These are phyloP conservation scores for Cladosporium sp. DNA, from an alignment of 2,329 filamentous ascomycete species.

Conservation along the genomic window DNA sequence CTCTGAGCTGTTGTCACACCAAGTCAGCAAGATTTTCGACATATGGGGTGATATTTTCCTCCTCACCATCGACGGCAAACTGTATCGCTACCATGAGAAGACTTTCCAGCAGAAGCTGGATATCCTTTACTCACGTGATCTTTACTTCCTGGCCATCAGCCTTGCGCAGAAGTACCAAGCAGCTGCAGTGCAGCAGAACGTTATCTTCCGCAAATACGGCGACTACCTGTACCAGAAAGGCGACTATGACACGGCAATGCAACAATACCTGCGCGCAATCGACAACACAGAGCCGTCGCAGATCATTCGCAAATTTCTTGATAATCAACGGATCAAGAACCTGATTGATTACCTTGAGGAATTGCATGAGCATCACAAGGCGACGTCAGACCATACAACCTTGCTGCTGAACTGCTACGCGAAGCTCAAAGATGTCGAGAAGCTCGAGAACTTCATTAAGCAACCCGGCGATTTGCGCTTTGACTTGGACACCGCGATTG, in stretches of 20 bases:
- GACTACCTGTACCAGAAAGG: conserved; percentile 93
- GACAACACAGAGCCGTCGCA: conserved; percentile 95
- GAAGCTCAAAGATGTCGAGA: conserved; percentile 94
- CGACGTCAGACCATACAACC: conserved; percentile 92
- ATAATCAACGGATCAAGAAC: conserved; percentile 96
- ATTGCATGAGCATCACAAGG: conserved; percentile 86
- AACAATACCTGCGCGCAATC: conserved; percentile 93
- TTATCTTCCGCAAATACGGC: conserved; percentile 89
- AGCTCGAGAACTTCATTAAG: conserved; percentile 94
- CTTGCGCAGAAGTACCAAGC: conserved; percentile 85
- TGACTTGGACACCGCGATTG: conserved; percentile 92
- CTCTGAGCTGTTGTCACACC: conserved; percentile 75
- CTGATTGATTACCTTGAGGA: conserved; percentile 96
- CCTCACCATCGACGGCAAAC: conserved; percentile 87
- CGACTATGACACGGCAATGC: conserved; percentile 98
- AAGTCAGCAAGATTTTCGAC: conserved; percentile 73
- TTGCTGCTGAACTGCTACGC: conserved; percentile 94
- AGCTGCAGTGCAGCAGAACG: conserved; percentile 74
- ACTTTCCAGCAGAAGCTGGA: conserved; percentile 85
- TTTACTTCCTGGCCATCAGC: conserved; percentile 87
- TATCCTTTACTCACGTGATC: conserved; percentile 86
- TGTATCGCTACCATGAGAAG: conserved; percentile 87
- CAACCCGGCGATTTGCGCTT: conserved; percentile 92
- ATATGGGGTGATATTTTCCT: conserved; percentile 91
- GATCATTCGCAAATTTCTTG: conserved; percentile 93